These are phyloP conservation scores for Rubia yunnanensis DNA, from an alignment of 257 asterid genomes.

Conservation along the genomic window DNA sequence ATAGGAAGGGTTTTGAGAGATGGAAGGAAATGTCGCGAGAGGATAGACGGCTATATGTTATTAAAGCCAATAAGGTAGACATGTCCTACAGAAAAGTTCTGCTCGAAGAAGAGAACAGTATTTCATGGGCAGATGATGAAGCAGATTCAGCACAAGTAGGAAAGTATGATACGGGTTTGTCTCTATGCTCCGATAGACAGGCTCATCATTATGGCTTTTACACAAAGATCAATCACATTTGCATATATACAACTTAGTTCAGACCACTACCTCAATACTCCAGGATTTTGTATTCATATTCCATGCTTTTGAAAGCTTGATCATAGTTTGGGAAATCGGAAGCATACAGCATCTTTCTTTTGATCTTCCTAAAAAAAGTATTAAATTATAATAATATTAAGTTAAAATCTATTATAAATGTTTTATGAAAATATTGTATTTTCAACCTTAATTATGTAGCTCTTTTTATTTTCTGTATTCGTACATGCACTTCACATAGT, in stretches of 20 bases:
- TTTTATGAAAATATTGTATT: too few species aligned
- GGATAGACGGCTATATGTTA: slow-evolving; percentile 39
- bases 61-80: slow-evolving; percentile 30
- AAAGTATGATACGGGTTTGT: slow-evolving; percentile 38
- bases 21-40: slow-evolving; percentile 47
- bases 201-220: background rate
- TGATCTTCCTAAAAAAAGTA: too few species aligned
- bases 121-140: slow-evolving; percentile 25
- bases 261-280: background rate
- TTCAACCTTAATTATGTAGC: too few species aligned
- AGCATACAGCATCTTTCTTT: background rate
- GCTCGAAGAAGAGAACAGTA: slow-evolving; percentile 24
- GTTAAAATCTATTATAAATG: too few species aligned
- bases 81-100: slow-evolving; percentile 26
- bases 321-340: background rate
- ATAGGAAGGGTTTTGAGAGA: slow-evolving; percentile 34
- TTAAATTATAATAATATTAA: too few species aligned
- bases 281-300: background rate
- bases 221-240: background rate
- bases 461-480: too few species aligned
- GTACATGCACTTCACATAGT: too few species aligned
- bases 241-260: background rate
- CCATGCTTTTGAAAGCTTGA: background rate
- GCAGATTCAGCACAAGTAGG: slow-evolving; percentile 39
- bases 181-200: background rate